Evolutionary conservation across 148 eudicot genomes (phyloP).

Genomic region (Linanthus parryae): DNA sequence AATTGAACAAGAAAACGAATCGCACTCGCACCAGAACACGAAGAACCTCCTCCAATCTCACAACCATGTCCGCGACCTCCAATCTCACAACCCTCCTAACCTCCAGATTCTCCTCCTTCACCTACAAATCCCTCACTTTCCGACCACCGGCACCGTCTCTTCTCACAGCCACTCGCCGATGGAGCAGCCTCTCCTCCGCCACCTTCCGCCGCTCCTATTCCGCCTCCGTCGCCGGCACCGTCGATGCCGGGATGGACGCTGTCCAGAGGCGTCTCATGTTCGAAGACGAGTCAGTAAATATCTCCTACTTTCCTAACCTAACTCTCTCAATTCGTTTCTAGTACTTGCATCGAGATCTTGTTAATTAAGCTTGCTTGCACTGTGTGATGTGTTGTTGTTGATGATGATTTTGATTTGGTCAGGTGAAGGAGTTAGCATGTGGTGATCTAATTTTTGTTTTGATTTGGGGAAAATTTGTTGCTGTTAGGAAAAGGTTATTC

Average conservation of each 20-base stretch:
- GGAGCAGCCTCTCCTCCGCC: slow-evolving; percentile 12
- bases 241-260: slow-evolving; percentile 65
- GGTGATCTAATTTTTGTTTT: too few species aligned
- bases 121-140: too few species aligned
- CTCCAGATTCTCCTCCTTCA: neutral
- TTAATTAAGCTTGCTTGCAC: too few species aligned
- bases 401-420: too few species aligned
- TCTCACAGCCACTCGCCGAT: neutral
- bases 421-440: too few species aligned
- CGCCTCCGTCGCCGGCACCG: slow-evolving; percentile 18
- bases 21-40: too few species aligned
- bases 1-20: too few species aligned
- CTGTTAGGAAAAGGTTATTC: too few species aligned
- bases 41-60: too few species aligned
- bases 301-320: neutral
- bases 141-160: neutral
- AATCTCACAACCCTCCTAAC: neutral
- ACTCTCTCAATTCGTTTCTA: neutral
- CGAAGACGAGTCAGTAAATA: neutral
- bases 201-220: slow-evolving; percentile 26
- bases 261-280: slow-evolving; percentile 44
- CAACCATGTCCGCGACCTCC: too few species aligned
- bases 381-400: too few species aligned
- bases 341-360: neutral
- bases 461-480: too few species aligned